Base-by-base conservation (phyloP, 2,329 filamentous ascomycete species). In the Nemania serpens region DNA sequence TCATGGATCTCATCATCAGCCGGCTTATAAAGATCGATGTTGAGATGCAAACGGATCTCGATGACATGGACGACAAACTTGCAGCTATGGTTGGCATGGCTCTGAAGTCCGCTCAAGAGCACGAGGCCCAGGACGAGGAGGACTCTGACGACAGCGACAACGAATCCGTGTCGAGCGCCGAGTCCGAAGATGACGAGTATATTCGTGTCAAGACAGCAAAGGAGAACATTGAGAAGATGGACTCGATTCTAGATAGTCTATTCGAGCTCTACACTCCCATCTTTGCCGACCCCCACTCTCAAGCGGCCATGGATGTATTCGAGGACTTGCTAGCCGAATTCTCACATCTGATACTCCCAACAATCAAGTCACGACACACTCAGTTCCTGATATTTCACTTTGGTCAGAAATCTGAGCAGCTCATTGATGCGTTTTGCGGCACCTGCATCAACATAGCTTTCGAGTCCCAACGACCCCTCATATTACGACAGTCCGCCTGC, bases 381-480 rank as follows among this genome's bases (percentile, higher is more conserved):
- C 95, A 99, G 71, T 99, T 98, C 70, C 85, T 99, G 49, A 84
- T 98, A 52, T 99, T 99, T 77, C 94, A 97, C 76, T 97, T 96
- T 73, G 91, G 91, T 15, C 94, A 99, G 75, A 85, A 85, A 59
- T 91, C 91, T 9, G 88, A 90, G 33, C 83, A 85, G 46, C 85
- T 97, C 49, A 89, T 91, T 59, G 91, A 95, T 70, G 85, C 88
- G 50, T 98, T 98, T 71, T 89, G 91, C 45, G 89, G 89, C 36
- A 89, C 88, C 22, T 90, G 94, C 66, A 84, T 91, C 41, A 83
- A 90, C 62, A 81, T 91, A 22, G 86, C 90, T 42, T 88, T 91
- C 68, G 88, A 91, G 73, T 80, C 81, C 36, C 89, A 88, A 63
- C 86, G 88, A 49, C 87, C 91, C 1, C 86, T 88, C 29, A 84